phyloP scores from a whole-genome alignment of 805 yeast species.

The Novakomyces olei region DNA sequence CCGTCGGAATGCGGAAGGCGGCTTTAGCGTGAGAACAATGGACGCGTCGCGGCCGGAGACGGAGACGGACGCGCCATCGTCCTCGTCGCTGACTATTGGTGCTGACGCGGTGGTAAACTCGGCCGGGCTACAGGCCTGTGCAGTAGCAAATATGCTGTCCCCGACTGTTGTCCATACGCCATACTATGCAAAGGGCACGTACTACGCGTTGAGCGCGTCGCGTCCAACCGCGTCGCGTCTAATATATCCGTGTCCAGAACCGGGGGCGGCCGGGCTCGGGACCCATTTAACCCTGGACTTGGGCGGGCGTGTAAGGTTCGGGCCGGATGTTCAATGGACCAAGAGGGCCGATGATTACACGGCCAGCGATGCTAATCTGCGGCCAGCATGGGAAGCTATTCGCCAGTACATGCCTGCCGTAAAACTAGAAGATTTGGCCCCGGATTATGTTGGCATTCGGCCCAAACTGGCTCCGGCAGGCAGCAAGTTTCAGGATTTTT shows the following conservation, averaged over 20 bases:
- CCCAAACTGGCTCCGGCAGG: slow-evolving; percentile 41
- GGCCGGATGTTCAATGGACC: slow-evolving; percentile 79
- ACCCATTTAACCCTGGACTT: slow-evolving; percentile 70
- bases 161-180: slow-evolving; percentile 39
- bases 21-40: slow-evolving; percentile 8
- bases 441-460: slow-evolving; percentile 63
- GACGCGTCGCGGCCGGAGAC: slow-evolving; percentile 11
- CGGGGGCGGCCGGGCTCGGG: slow-evolving; percentile 56
- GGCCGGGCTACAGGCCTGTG: slow-evolving; percentile 61
- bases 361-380: slow-evolving; percentile 21
- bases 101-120: slow-evolving; percentile 32
- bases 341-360: slow-evolving; percentile 8
- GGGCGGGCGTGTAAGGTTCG: slow-evolving; percentile 60
- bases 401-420: slow-evolving; percentile 41
- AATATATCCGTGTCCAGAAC: slow-evolving; percentile 52
- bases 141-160: slow-evolving; percentile 44
- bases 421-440: slow-evolving; percentile 27
- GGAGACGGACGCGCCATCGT: no score
- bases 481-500: slow-evolving; percentile 43
- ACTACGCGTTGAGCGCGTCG: slow-evolving; percentile 34
- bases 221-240: slow-evolving; percentile 31
- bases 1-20: slow-evolving; percentile 8
- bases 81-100: slow-evolving; percentile 9
- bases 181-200: slow-evolving; percentile 68
- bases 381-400: slow-evolving; percentile 36